Base-by-base conservation (phyloP, 768 basidiomycete genomes). In the Amanita thiersii region DNA sequence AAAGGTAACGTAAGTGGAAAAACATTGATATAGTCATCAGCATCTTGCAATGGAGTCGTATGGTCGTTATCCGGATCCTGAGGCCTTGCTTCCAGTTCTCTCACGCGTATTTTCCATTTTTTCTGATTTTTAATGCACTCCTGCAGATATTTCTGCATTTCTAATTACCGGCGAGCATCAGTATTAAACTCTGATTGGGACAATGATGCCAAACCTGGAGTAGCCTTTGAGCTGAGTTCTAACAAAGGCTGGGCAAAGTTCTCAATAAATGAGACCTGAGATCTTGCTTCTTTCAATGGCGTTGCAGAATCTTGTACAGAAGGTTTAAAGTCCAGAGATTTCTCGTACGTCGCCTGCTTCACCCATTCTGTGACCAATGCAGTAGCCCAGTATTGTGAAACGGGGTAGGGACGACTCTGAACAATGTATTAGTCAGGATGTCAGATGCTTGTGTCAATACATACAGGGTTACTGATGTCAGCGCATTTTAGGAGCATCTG, bases 381-480 rank as follows among this genome's bases (percentile, higher is more conserved):
- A 10, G 77, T 69, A 5, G 92, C 91, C 96, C 96, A 99, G 48
- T 89, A 81, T 52, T 86, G 79, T 2, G 90, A 89, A 10, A 96
- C 87, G n/a, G 77, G 67, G 48, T 89, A 86, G 1, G 96, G 94
- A 14, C 94, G 91, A 48, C 84, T 83, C 93, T 97, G 36, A 10
- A 31, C 52, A 38, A 41, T 6, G 19, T 21, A 26, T 45, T 10
- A 32, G 40, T 36, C n/a, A 29, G 41, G 39, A 28, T 30, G 23
- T 18, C 32, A 18, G 2, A 24, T 32, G 30, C 40, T 14, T 40
- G 33, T 35, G 15, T 38, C 26, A 36, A 21, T 12, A 76, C 92
- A 50, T 57, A 96, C 92, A 11, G 96, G 94, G 59, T 99, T 99
- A 57, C 89, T 92, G 54, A 99, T 98, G 63, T 99, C 96, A 12